These are phyloP conservation scores for Aspergillus glaucus DNA, from an alignment of 2,329 filamentous ascomycete species.

Conservation along the genomic window DNA sequence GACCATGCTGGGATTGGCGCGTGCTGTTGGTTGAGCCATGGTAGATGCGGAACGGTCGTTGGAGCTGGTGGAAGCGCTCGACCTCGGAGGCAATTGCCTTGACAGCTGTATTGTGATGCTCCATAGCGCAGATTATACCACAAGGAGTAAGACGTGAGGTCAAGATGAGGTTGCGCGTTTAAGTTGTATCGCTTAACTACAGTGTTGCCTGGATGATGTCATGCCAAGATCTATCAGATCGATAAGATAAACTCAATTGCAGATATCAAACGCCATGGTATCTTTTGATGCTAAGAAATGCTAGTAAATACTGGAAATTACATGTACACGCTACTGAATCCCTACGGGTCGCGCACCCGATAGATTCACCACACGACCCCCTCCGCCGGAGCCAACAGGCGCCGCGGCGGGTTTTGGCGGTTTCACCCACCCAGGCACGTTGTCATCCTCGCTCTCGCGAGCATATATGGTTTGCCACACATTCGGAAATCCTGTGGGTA, in stretches of 20 bases:
- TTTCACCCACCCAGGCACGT: constrained; percentile 71
- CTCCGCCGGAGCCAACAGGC: constrained; percentile 22
- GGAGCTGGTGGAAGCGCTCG: constrained; percentile 40
- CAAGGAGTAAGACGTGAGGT: background rate
- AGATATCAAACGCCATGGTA: background rate
- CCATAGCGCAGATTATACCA: constrained; percentile 5
- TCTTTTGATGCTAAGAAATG: background rate
- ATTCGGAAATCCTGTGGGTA: constrained; percentile 57
- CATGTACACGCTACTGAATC: constrained; percentile 15
- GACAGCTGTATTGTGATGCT: constrained; percentile 11
- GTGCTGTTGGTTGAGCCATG: constrained; percentile 75
- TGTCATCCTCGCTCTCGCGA: constrained; percentile 54
- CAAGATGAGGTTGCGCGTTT: background rate
- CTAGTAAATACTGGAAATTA: background rate
- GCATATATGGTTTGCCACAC: constrained; percentile 63
- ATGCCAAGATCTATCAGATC: background rate
- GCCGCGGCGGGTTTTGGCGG: constrained; percentile 11
- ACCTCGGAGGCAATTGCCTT: constrained; percentile 11
- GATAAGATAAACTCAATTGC: background rate
- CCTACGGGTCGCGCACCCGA: constrained; percentile 50
- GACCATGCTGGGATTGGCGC: constrained; percentile 45
- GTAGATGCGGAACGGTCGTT: constrained; percentile 64
- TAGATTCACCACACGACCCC: constrained; percentile 53
- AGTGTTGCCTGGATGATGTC: background rate
- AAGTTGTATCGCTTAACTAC: background rate